phyloP scores from a whole-genome alignment of 257 asterid genomes.

The Solanum virginianum region DNA sequence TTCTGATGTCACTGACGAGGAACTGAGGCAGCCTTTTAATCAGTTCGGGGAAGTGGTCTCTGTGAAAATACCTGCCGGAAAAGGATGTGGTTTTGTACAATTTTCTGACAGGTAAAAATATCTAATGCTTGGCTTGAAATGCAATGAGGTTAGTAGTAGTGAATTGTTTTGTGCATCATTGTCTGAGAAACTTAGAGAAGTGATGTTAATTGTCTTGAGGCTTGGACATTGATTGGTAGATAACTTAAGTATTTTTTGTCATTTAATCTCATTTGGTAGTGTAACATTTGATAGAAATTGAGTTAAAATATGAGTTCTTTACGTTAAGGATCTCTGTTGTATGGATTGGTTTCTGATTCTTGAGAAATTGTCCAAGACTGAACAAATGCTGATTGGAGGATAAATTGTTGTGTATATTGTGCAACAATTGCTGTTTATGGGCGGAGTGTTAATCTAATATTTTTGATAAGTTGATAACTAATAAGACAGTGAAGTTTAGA shows the following conservation, averaged over 20 bases:
- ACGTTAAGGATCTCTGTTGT: not conserved
- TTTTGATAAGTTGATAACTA: too few species aligned
- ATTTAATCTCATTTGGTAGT: not conserved
- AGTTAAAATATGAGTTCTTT: not conserved
- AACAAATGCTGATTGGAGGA: not conserved
- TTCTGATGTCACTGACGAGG: conserved; percentile 85
- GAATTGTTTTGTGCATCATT: not conserved
- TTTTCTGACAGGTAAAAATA: conserved; percentile 50
- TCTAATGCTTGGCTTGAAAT: not conserved
- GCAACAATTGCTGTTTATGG: not conserved
- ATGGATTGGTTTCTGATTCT: not conserved
- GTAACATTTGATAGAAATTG: not conserved
- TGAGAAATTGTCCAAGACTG: not conserved
- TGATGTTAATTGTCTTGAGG: not conserved
- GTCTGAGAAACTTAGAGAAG: not conserved
- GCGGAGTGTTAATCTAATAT: not conserved
- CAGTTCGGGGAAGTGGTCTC: conserved; percentile 85
- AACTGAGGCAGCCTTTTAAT: conserved; percentile 59
- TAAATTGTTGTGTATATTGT: not conserved
- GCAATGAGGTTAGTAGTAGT: not conserved
- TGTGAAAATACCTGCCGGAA: conserved; percentile 88
- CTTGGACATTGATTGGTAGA: not conserved
- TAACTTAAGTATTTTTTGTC: not conserved
- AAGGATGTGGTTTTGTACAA: conserved; percentile 98
- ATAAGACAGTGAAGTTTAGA: not conserved